Percentiles rank a stretch among this genome's conserved stretches.
Evolutionary conservation across 306 rosid species (phyloP).

Genomic region (Quercus dentata): DNA sequence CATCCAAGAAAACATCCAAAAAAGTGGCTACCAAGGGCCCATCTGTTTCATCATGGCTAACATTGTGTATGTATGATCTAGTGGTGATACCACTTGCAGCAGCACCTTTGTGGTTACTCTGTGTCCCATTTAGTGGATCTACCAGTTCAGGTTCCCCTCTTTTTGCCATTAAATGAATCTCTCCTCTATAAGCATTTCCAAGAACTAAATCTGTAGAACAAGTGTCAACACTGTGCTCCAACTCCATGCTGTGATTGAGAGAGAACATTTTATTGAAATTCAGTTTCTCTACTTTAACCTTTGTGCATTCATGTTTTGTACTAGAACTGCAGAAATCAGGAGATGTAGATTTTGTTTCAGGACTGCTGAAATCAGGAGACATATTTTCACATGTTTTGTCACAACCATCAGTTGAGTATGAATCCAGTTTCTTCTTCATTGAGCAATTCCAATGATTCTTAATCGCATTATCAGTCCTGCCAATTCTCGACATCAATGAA

Average conservation of each 20-base stretch:
- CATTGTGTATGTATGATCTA: not conserved
- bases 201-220: conserved; percentile 24
- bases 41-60: conserved; percentile 2
- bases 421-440: conserved; percentile 44
- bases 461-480: conserved; percentile 64
- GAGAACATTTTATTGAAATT: conserved; percentile 24
- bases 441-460: conserved; percentile 66
- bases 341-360: conserved; percentile 10
- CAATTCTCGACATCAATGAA: not conserved
- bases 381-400: not conserved
- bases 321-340: conserved; percentile 9
- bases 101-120: not conserved
- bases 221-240: conserved; percentile 16
- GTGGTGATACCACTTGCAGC: not conserved
- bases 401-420: conserved; percentile 26
- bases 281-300: conserved; percentile 14
- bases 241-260: conserved; percentile 11
- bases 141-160: not conserved
- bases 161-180: not conserved
- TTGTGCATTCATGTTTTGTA: conserved; percentile 2
- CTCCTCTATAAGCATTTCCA: conserved; percentile 18
- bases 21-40: not conserved
- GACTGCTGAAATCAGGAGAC: not conserved
- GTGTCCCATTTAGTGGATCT: not conserved
- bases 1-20: conserved; percentile 6